Evolutionary conservation across 1,139 yeast genomes (phyloP), one percentile per base, ranked within the genome.

Genomic region (Arxiozyma heterogenica): DNA sequence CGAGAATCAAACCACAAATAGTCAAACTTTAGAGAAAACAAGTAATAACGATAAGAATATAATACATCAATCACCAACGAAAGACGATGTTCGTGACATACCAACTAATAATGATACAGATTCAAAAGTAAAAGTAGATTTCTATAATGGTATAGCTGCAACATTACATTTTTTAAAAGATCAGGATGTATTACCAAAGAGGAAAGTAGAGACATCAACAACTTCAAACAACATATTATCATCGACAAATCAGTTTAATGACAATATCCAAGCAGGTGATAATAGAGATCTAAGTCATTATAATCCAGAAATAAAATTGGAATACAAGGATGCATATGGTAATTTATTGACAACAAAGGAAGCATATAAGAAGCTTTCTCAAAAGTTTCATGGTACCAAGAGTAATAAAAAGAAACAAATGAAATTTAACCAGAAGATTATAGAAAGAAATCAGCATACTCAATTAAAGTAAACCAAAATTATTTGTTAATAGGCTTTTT

Each of bases 301-400:
- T 68, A 79, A 81, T 54, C 96, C 96, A 0, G 74, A 78, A 6
- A 79, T 91, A 22, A 73, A 77, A 23, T 66, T 91, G 9, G 77
- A 75, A 43, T 88, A 90, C 67, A 77, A 75, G 49, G 96, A 91
- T 67, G 87, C 83, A 45, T 66, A 73, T 6, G 98, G 98, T 1
- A 75, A 81, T 50, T 75, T 75, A 23, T 70, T 93, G 52, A 73
- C 76, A 48, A 76, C 83, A 1, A 89, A 86, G 66, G 87, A 86
- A 58, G 98, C 98, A 0, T 91, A 83, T 73, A 91, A 89, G 70
- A 81, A 82, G 57, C 67, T 90, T 54, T 88, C 96, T 0, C 95
- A 87, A 60, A 84, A 84, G 60, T 91, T 89, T 71, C 98, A 93
- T 67, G 97, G 96, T 1, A 77, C 76, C 49, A 73, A 74, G 44